Conservation (phyloP, 495 filamentous ascomycete species). For the Xylaria palmicola region DNA sequence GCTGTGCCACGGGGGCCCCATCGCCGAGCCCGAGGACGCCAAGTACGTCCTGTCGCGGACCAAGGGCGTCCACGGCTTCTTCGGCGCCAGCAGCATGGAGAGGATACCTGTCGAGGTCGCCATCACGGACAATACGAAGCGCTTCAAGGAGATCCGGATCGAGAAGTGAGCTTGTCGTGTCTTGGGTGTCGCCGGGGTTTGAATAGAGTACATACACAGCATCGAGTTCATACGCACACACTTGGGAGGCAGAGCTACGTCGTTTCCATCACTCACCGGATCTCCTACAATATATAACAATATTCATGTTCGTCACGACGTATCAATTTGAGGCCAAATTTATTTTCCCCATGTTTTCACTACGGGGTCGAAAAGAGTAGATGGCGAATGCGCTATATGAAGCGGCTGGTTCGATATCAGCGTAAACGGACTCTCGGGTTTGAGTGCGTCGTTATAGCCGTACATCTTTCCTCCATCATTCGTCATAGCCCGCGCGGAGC, state of each 20-base stretch:
- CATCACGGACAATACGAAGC: slow-evolving; percentile 58
- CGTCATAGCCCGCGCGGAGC: no score
- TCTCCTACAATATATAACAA: no score
- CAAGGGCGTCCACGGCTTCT: slow-evolving; percentile 66
- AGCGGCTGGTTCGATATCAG: neutral
- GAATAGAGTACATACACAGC: neutral
- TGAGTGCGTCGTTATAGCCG: neutral
- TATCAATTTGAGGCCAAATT: no score
- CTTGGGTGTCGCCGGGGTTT: neutral
- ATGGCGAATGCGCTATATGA: no score
- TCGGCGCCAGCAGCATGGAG: slow-evolving; percentile 71
- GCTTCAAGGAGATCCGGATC: slow-evolving; percentile 53
- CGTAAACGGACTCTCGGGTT: neutral
- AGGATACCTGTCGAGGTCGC: slow-evolving; percentile 67
- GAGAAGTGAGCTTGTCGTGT: neutral
- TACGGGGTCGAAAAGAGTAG: no score
- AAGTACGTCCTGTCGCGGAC: slow-evolving; percentile 58
- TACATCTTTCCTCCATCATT: neutral
- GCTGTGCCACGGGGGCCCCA: slow-evolving; percentile 68
- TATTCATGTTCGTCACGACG: no score
- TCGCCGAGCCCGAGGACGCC: slow-evolving; percentile 62
- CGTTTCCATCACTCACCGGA: no score
- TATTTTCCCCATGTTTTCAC: no score
- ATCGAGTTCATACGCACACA: no score
- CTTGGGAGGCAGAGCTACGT: no score